Evolutionary conservation across 495 filamentous ascomycete species (phyloP).

Genomic region (Lentithecium fluviatile): DNA sequence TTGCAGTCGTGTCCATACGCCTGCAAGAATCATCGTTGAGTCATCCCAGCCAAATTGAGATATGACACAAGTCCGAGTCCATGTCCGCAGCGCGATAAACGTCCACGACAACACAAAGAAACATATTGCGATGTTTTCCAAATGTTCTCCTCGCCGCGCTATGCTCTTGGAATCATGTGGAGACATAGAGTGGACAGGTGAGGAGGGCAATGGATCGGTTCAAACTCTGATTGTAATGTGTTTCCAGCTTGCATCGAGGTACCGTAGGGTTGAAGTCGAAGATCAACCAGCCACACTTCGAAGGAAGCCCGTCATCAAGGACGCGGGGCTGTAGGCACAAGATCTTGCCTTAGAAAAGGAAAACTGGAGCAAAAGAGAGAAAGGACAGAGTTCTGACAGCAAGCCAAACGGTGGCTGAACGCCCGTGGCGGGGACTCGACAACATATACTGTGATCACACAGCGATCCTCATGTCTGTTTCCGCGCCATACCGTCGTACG

Average conservation of each 20-base stretch:
- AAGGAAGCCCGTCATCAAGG: background rate
- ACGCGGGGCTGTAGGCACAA: no score
- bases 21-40: slow-evolving; percentile 36
- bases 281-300: background rate
- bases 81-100: slow-evolving; percentile 36
- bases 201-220: background rate
- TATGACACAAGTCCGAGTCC: slow-evolving; percentile 36
- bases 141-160: slow-evolving; percentile 10
- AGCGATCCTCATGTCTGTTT: background rate
- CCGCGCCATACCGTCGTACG: background rate
- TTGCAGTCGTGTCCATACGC: slow-evolving; percentile 20
- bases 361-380: slow-evolving; percentile 1
- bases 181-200: slow-evolving; percentile 3
- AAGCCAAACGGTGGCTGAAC: slow-evolving; percentile 12
- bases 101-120: slow-evolving; percentile 39
- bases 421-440: background rate
- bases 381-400: background rate
- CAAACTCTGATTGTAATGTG: background rate
- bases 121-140: slow-evolving; percentile 24
- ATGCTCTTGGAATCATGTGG: slow-evolving; percentile 3
- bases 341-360: background rate
- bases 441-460: background rate
- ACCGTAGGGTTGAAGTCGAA: background rate
- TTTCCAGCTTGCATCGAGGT: no score
- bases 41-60: slow-evolving; percentile 41